Evolutionary conservation across 768 basidiomycete species (phyloP).

Genomic region (Amanita pallidorosea): DNA sequence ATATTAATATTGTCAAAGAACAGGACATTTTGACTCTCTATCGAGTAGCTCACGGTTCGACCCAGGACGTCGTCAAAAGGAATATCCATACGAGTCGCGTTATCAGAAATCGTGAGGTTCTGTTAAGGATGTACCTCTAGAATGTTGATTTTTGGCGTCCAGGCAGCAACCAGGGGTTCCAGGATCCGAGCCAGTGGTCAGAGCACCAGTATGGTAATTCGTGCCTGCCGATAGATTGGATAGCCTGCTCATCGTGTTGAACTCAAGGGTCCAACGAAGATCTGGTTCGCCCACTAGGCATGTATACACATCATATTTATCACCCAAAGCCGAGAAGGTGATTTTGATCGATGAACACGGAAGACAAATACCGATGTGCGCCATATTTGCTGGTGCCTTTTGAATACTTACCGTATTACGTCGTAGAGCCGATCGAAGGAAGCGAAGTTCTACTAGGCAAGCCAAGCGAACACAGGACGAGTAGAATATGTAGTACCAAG

Average conservation of each 20-base stretch:
- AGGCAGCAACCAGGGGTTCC: not conserved
- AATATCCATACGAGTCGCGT: conserved; percentile 4
- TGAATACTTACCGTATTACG: not conserved
- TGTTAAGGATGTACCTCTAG: not conserved
- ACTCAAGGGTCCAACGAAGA: not conserved
- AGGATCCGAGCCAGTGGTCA: not conserved
- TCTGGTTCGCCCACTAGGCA: conserved; percentile 3
- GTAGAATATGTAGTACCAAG: not conserved
- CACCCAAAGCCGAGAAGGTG: conserved; percentile 8
- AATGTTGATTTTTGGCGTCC: not conserved
- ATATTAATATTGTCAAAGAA: not conserved
- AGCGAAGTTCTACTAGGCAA: not conserved
- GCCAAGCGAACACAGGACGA: not conserved
- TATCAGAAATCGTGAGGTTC: conserved; percentile 2
- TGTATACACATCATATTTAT: conserved; percentile 4
- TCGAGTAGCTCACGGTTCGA: not conserved
- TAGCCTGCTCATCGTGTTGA: not conserved
- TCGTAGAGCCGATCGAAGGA: conserved; percentile 4
- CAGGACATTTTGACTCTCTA: conserved; percentile 2
- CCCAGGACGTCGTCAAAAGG: not conserved
- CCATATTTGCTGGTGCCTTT: not conserved
- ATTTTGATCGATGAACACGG: conserved; percentile 12
- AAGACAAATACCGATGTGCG: conserved; percentile 11
- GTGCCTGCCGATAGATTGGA: not conserved
- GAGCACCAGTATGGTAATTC: conserved; percentile 1